phyloP scores from a whole-genome alignment of 2,329 filamentous ascomycete genomes.

The Amauroascus verrucosus region DNA sequence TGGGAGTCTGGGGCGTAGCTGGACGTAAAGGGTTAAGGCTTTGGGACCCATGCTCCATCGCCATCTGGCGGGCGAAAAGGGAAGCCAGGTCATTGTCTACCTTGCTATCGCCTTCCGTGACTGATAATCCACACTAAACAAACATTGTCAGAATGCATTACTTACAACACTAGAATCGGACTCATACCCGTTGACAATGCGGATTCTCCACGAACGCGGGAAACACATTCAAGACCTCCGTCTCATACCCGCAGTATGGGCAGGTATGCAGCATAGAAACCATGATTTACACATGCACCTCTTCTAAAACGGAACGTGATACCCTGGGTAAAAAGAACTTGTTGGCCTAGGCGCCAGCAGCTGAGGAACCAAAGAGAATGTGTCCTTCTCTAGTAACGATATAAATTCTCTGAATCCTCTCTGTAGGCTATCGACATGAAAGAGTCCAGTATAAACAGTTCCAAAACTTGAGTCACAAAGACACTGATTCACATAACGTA shows the following conservation, averaged over 20 bases:
- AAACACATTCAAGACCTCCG: conserved; percentile 8
- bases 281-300: too few species aligned
- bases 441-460: not conserved
- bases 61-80: conserved; percentile 68
- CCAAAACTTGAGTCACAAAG: not conserved
- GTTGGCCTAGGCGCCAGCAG: not conserved
- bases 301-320: too few species aligned
- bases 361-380: not conserved
- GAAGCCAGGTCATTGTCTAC: conserved; percentile 71
- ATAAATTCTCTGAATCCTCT: conserved; percentile 1
- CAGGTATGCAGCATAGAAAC: conserved; percentile 12
- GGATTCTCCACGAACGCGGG: conserved; percentile 14
- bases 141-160: not conserved
- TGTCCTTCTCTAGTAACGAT: not conserved
- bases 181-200: conserved; percentile 13
- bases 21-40: conserved; percentile 25
- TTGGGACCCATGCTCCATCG: conserved; percentile 39
- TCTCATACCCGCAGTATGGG: conserved; percentile 15
- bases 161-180: not conserved
- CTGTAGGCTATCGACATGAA: not conserved
- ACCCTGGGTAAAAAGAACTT: too few species aligned
- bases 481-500: not conserved
- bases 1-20: conserved; percentile 26
- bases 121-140: conserved; percentile 34
- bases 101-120: conserved; percentile 44